Evolutionary conservation across 2,329 filamentous ascomycete genomes (phyloP).

Genomic region (Venturia pyrina): DNA sequence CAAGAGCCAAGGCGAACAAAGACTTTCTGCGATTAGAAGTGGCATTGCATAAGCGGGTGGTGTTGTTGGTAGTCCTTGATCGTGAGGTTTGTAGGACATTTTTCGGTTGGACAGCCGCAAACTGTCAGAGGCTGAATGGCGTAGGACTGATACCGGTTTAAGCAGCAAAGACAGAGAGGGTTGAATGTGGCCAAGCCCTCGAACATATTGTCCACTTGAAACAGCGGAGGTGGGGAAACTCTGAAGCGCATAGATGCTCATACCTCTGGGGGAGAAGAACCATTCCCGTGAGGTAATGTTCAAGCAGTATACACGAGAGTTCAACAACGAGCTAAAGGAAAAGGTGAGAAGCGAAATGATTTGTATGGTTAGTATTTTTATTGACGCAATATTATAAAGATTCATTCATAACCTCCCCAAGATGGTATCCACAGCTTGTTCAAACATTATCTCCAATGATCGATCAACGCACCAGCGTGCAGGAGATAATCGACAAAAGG

Average conservation of each 20-base stretch:
- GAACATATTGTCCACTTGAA: neutral
- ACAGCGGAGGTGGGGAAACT: neutral
- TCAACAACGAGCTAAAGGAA: neutral
- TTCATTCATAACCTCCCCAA: neutral
- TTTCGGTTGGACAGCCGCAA: no score
- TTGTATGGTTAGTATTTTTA: neutral
- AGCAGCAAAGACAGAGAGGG: no score
- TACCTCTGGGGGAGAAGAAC: no score
- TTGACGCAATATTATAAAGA: neutral
- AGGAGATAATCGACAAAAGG: neutral
- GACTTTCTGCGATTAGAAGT: neutral
- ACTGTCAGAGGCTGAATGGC: no score
- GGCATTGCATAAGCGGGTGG: neutral
- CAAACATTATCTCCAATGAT: neutral
- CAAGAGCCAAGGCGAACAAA: neutral
- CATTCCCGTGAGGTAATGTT: no score
- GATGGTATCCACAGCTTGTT: neutral
- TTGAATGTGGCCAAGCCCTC: neutral
- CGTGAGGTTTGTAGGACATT: no score
- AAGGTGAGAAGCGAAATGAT: neutral
- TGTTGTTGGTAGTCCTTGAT: neutral
- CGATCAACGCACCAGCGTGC: neutral
- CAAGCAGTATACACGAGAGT: no score
- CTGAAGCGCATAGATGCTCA: neutral
- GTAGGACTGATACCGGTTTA: no score